Base-by-base conservation (phyloP, 306 rosid genomes). In the Cyclanthera cordifolia region DNA sequence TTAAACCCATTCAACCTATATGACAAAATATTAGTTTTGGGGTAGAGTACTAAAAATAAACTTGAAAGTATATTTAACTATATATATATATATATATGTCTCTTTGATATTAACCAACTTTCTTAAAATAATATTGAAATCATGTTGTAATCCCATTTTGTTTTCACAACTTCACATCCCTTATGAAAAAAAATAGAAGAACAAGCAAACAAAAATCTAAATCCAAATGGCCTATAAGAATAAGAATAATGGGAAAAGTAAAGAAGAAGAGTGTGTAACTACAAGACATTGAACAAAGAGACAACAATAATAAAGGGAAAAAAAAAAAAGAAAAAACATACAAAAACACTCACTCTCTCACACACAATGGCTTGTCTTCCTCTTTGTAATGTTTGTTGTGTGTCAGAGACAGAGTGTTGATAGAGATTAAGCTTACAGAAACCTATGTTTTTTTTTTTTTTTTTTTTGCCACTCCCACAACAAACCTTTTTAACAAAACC, bases 391-490 rank as follows among this genome's bases (percentile, higher is more conserved):
- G 34, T 32, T 4, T 60, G 67, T 19, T 63, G 4, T 20, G 52
- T 41, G 69, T 63, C 68, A 60, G 68, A 41, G 69, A 63, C 69
- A 63, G 67, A 59, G 51, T 41, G 52, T 41, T 63, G 32, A 39
- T 61, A 5, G 49, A 5, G 68, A 61, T 61, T 28, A 58, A 58
- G 46, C 66, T 58, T n/a, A 7, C 15, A 45, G 32, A 28, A 57
- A 34, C 14, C 17, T 50, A 61, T 39, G 66, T 8, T 5, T 15
- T 9, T 15, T 3, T 56, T 57, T 57, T 11, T 8, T 5, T 15
- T 9, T 15, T 3, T 56, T 57, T 57, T 11, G 7, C 67, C 45
- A 34, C 32, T 34, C 8, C 20, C 21, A 3, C 43, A 15, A 2
- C 5, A 6, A 10, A 23, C 7, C 59, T 53, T 53, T 10, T 8